These are phyloP conservation scores for Fusarium proliferatum DNA, from an alignment of 2,329 filamentous ascomycete species.

Conservation along the genomic window DNA sequence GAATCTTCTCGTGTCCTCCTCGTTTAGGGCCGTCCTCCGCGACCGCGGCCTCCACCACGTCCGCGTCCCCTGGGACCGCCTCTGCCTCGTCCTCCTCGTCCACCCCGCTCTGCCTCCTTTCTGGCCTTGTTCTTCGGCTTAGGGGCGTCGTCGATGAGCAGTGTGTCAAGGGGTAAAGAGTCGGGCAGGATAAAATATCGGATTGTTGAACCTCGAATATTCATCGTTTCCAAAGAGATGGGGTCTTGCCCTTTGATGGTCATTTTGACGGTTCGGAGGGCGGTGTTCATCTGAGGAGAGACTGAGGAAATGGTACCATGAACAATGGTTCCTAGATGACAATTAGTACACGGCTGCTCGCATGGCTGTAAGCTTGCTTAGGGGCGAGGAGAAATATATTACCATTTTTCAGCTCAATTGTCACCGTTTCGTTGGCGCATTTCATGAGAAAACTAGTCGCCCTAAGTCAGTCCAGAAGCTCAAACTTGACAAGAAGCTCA, in stretches of 20 bases:
- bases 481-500: slow-evolving; percentile 36
- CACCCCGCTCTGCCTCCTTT: slow-evolving; percentile 81
- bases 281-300: slow-evolving; percentile 98
- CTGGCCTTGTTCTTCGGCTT: slow-evolving; percentile 99
- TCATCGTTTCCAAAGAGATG: slow-evolving; percentile 92
- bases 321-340: slow-evolving; percentile 82
- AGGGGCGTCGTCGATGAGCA: slow-evolving; percentile 94
- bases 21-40: slow-evolving; percentile 46
- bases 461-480: slow-evolving; percentile 42
- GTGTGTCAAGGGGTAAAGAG: slow-evolving; percentile 91
- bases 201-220: slow-evolving; percentile 94
- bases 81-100: slow-evolving; percentile 62
- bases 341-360: slow-evolving; percentile 21
- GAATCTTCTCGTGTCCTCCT: not conserved
- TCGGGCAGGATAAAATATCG: slow-evolving; percentile 97
- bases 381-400: slow-evolving; percentile 30
- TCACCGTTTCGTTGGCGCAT: slow-evolving; percentile 98
- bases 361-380: not conserved
- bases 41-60: slow-evolving; percentile 59
- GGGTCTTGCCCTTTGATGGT: slow-evolving; percentile 88
- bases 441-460: slow-evolving; percentile 93
- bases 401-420: slow-evolving; percentile 99
- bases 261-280: slow-evolving; percentile 96
- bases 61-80: slow-evolving; percentile 66
- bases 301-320: slow-evolving; percentile 97